Evolutionary conservation across 2,329 filamentous ascomycete species (phyloP), one percentile per base, ranked within the genome.

Genomic region (Trichoderma polysporum): DNA sequence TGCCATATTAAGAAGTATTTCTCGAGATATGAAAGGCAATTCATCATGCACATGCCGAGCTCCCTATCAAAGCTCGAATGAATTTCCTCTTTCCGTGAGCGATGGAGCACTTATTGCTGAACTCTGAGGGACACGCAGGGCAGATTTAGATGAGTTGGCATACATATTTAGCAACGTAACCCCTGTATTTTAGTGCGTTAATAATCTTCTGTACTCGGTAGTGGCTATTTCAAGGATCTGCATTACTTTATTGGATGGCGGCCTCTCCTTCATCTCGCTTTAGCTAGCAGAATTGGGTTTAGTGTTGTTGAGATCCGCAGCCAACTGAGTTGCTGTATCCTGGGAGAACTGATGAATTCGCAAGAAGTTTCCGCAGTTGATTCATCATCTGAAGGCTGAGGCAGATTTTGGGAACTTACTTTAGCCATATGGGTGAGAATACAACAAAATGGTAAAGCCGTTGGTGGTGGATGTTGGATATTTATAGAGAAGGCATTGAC

Each of bases 251-350:
- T 9, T 45, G 7, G n/a, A 19, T n/a, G 54, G 13, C 4, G 17
- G 6, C 27, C 49, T 52, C 15, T 27, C 49, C 73, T 39, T 62
- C 59, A 52, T 50, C 33, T 62, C 47, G 59, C 59, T 8, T 29
- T 62, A 52, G 59, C 58, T 61, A 61, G 58, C 58, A 31, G n/a
- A 4, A 27, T 52, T 29, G 17, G 58, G 58, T 19, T 29, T 52
- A 39, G 57, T 19, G 19, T n/a, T 17, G 17, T 27, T n/a, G 7
- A 37, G 22, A 27, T 52, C 19, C 15, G 4, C 47, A 31, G 22
- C 33, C 27, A n/a, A 39, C 47, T 17, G 17, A 41, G 39, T 49
- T 7, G 45, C 22, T 4, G 47, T 50, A 29, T 27, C 5, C n/a
- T 27, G 10, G 15, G 25, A 25, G 47, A 39, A 39, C 35, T 25